Evolutionary conservation across 2,329 filamentous ascomycete genomes (phyloP).

Genomic region (Volutella citrinella): DNA sequence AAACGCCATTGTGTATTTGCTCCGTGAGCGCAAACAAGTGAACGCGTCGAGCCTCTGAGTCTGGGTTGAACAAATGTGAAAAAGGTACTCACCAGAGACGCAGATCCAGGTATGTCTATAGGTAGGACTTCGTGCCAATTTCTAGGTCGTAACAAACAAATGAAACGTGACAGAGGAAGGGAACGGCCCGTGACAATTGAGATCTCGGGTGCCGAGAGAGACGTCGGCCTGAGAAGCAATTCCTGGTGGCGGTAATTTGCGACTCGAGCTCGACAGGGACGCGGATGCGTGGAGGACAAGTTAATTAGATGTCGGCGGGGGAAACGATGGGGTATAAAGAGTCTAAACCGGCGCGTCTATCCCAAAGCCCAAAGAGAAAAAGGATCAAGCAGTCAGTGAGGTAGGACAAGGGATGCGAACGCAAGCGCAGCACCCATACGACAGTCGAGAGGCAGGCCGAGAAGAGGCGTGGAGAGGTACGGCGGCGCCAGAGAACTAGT

Average conservation of each 20-base stretch:
- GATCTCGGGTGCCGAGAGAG: constrained; percentile 12
- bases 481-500: too few relatives aligned
- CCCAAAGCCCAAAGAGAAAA: constrained; percentile 30
- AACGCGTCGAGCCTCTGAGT: too few relatives aligned
- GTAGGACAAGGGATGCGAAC: constrained; percentile 14
- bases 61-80: too few relatives aligned
- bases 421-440: constrained; percentile 24
- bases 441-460: constrained; percentile 15
- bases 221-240: constrained; percentile 20
- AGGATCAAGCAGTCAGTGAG: constrained; percentile 21
- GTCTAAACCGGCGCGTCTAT: constrained; percentile 42
- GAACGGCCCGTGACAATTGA: constrained; percentile 14
- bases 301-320: constrained; percentile 23
- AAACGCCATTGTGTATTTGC: too few relatives aligned
- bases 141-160: constrained; percentile 27
- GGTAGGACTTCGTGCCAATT: constrained; percentile 24
- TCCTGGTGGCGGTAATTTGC: constrained; percentile 16
- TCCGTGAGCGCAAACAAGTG: too few relatives aligned
- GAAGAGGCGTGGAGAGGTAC: constrained; percentile 14
- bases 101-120: constrained; percentile 27
- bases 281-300: constrained; percentile 17
- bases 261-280: too few relatives aligned
- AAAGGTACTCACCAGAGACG: constrained; percentile 25
- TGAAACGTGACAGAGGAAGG: constrained; percentile 14
- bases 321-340: constrained; percentile 22